These are phyloP conservation scores for Sphaerulina vaccinii DNA, from an alignment of 2,329 filamentous ascomycete species.

Conservation along the genomic window DNA sequence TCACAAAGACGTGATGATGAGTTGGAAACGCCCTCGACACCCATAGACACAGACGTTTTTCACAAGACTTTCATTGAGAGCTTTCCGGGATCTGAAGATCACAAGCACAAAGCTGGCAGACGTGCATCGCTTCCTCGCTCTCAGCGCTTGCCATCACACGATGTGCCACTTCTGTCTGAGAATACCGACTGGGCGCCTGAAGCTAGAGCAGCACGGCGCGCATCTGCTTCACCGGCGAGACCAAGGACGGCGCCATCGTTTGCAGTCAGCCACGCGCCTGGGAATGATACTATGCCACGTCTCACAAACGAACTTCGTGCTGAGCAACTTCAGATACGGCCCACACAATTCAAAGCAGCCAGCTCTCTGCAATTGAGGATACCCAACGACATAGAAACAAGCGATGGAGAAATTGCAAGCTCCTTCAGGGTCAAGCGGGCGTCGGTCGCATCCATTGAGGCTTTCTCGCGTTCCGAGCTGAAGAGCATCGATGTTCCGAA, in stretches of 20 bases:
- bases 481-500: conserved; percentile 34
- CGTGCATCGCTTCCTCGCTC: conserved; percentile 17
- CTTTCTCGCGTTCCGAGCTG: conserved; percentile 33
- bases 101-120: conserved; percentile 12
- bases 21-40: conserved; percentile 21
- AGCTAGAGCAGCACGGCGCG: not conserved
- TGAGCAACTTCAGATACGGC: not conserved
- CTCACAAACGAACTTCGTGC: not conserved
- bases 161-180: not conserved
- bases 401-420: not conserved
- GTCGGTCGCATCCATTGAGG: conserved; percentile 37
- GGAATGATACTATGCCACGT: not conserved
- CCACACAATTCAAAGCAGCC: not conserved
- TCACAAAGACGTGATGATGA: conserved; percentile 8
- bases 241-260: conserved; percentile 9
- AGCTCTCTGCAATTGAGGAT: not conserved
- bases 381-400: not conserved
- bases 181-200: not conserved
- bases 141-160: not conserved
- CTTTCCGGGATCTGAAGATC: conserved; percentile 21
- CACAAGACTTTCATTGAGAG: conserved; percentile 37
- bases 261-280: not conserved
- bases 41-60: conserved; percentile 35
- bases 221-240: conserved; percentile 1
- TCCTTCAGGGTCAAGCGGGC: conserved; percentile 31